These are phyloP conservation scores for Aureobasidium sp. DNA, from an alignment of 2,329 filamentous ascomycete species.

Conservation along the genomic window DNA sequence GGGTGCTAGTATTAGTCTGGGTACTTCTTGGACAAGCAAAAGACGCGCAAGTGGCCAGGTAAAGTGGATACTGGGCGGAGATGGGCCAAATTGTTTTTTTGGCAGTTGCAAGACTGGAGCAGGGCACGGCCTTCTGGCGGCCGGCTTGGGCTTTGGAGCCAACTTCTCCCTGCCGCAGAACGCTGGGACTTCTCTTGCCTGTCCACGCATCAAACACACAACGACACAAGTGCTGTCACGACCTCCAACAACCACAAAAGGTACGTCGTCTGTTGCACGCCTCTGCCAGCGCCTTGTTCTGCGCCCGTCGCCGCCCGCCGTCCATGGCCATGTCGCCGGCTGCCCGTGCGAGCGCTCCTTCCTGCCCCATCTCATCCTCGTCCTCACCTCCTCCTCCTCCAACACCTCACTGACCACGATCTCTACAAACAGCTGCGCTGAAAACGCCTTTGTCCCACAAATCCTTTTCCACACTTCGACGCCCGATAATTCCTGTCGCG, in stretches of 20 bases:
- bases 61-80: background rate
- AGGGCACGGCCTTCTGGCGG: background rate
- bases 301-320: background rate
- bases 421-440: constrained; percentile 5
- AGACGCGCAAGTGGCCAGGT: background rate
- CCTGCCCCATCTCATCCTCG: background rate
- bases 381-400: background rate
- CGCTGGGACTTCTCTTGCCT: constrained; percentile 3
- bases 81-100: constrained; percentile 1
- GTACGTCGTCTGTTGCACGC: background rate
- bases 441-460: background rate
- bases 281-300: background rate
- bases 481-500: background rate
- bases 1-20: background rate
- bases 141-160: background rate
- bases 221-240: background rate
- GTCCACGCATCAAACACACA: constrained; percentile 11
- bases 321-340: background rate
- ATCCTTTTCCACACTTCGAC: background rate
- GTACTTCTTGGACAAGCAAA: background rate
- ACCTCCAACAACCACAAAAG: constrained; percentile 1
- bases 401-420: constrained; percentile 2
- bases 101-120: background rate
- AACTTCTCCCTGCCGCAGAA: constrained; percentile 7
- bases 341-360: background rate